Percentiles rank a stretch among this genome's conserved stretches.
phyloP scores from a whole-genome alignment of 805 yeast species.

The Spathaspora gorwiae region DNA sequence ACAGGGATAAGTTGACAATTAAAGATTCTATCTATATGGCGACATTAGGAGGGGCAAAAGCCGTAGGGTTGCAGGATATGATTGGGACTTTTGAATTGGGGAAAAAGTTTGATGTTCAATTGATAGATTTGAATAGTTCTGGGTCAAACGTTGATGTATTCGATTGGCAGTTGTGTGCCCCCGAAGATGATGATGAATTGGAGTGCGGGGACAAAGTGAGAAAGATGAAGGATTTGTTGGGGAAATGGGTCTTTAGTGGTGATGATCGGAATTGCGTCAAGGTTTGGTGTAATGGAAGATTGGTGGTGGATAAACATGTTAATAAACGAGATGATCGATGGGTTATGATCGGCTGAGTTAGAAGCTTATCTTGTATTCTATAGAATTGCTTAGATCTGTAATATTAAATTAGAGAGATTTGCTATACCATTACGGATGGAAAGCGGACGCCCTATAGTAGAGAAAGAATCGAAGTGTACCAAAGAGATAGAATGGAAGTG shows the following conservation, averaged over 20 bases:
- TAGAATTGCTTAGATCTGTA: no score
- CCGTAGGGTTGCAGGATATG: conserved; percentile 50
- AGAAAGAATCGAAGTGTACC: no score
- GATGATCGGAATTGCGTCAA: conserved; percentile 82
- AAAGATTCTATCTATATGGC: conserved; percentile 75
- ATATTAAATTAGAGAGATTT: no score
- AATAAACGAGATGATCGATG: conserved; percentile 7
- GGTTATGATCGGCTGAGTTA: neutral
- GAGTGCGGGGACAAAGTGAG: conserved; percentile 6
- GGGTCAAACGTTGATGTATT: conserved; percentile 71
- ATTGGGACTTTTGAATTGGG: conserved; percentile 76
- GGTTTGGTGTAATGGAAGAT: conserved; percentile 81
- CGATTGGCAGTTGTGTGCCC: conserved; percentile 58
- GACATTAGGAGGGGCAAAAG: conserved; percentile 86
- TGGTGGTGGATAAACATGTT: conserved; percentile 44
- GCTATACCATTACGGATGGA: no score
- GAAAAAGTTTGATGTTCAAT: conserved; percentile 79
- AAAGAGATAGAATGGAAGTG: no score
- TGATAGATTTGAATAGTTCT: conserved; percentile 54
- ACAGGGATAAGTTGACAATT: conserved; percentile 49
- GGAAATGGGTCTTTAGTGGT: conserved; percentile 90
- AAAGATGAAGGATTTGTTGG: conserved; percentile 50
- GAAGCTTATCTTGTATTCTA: no score
- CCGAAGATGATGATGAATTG: conserved; percentile 9
- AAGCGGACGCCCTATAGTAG: no score